Base-by-base conservation (phyloP, 179 eudicot genomes). In the Nepenthes alata region DNA sequence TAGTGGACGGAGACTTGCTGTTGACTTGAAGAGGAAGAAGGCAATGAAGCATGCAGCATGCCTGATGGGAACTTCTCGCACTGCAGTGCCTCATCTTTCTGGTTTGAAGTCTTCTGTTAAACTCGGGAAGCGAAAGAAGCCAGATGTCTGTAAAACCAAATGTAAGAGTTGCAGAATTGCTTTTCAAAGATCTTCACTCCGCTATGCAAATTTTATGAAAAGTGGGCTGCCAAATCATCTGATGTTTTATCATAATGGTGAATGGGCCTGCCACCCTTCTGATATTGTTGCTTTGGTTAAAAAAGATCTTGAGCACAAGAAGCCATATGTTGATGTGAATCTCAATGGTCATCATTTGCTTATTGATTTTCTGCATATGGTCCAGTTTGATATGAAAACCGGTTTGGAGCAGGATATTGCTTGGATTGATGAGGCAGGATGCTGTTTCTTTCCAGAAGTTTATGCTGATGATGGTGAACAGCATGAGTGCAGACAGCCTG, bases 381-480 rank as follows among this genome's bases (percentile, higher is more conserved):
- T 74, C 47, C 77, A 75, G 58, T 48, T 88, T 58, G 85, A 91
- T 71, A 54, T 91, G 68, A 73, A 71, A 64, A 77, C 87, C 13
- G 85, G 84, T 57, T 36, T 65, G 35, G 80, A 76, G 67, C 80
- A 79, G 52, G 81, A 96, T 59, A 77, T 91, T 58, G 94, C 96
- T 1, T 91, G 97, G 95, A 87, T 90, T 79, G 97, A 89, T 76
- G 91, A 86, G 57, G 70, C 60, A 47, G 98, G 84, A 35, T 44
- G 59, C 48, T 87, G 95, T 63, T 93, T 83, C 66, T 86, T 93
- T 63, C 98, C 95, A 11, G 86, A 93, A 74, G 16, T 75, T 48
- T 71, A 58, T 65, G 65, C 70, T 58, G 72, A 74, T 70, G 60
- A 51, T 64, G 78, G 68, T 59, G 82, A 70, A 57, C 68, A 48